phyloP scores from a whole-genome alignment of 805 yeast species.

The Ogataea methylovora region DNA sequence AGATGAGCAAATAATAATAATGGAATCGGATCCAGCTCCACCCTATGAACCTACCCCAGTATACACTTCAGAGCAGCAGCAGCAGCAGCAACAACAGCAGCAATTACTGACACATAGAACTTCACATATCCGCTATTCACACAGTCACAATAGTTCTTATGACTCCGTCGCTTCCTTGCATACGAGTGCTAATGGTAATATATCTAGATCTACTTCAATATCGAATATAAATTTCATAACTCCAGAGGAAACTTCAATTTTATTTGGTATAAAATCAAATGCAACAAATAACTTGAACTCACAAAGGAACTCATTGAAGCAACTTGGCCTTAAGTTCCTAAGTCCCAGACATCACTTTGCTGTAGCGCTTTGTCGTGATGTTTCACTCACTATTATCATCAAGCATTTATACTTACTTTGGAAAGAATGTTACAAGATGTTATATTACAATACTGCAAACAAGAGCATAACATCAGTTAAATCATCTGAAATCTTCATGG shows the following conservation, averaged over 20 bases:
- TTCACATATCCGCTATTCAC: too few species aligned
- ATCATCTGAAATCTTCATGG: conserved; percentile 69
- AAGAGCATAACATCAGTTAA: conserved; percentile 47
- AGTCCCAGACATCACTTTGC: conserved; percentile 72
- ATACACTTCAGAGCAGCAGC: not conserved
- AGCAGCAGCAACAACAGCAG: not conserved
- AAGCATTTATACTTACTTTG: conserved; percentile 19
- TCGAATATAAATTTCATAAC: too few species aligned
- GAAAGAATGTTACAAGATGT: conserved; percentile 19
- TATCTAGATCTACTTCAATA: too few species aligned
- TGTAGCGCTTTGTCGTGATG: conserved; percentile 70
- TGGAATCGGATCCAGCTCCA: conserved; percentile 1
- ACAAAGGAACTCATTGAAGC: conserved; percentile 35
- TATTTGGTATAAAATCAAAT: conserved; percentile 19
- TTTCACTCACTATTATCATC: conserved; percentile 41
- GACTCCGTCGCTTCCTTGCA: too few species aligned
- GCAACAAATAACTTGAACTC: conserved; percentile 18
- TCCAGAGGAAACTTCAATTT: too few species aligned
- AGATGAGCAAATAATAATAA: too few species aligned
- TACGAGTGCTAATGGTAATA: too few species aligned
- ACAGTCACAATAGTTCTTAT: too few species aligned
- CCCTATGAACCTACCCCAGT: conserved; percentile 1
- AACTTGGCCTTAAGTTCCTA: conserved; percentile 60
- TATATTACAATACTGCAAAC: conserved; percentile 1
- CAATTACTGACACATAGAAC: too few species aligned